Conservation (phyloP, 768 basidiomycete genomes). For the Termitomyces titanicus region DNA sequence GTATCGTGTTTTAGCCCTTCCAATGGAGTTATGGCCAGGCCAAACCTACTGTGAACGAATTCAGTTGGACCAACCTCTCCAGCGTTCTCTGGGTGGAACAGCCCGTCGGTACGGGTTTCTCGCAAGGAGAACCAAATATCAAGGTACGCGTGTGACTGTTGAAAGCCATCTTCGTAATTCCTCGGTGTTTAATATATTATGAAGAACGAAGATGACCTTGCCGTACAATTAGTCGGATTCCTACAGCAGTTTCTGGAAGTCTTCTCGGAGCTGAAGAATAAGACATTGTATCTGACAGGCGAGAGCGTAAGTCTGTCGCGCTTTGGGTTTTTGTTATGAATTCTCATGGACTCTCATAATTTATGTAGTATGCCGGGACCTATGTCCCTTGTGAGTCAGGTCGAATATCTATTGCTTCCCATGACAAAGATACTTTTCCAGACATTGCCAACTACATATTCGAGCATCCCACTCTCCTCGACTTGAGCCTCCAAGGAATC, state of each 20-base stretch:
- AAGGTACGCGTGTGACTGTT: constrained; percentile 32
- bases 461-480: constrained; percentile 46
- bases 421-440: constrained; percentile 19
- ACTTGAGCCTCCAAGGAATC: constrained; percentile 61
- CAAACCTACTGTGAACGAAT: constrained; percentile 57
- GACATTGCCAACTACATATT: constrained; percentile 78
- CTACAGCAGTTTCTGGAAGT: constrained; percentile 73
- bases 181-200: not conserved
- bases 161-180: not conserved
- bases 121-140: constrained; percentile 64
- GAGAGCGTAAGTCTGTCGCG: constrained; percentile 59
- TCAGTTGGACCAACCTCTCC: constrained; percentile 79
- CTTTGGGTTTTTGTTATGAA: not conserved
- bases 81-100: constrained; percentile 76
- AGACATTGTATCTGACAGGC: constrained; percentile 67
- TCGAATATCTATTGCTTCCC: not conserved
- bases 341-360: not conserved
- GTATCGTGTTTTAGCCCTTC: constrained; percentile 48
- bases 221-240: constrained; percentile 53
- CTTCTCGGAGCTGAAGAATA: constrained; percentile 69
- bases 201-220: constrained; percentile 47
- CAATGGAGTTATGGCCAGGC: constrained; percentile 64
- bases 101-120: constrained; percentile 77
- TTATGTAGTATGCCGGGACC: constrained; percentile 60
- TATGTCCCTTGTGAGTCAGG: constrained; percentile 45